Conservation (phyloP, 352 stramenopile species). For the Pythium coloratum region DNA sequence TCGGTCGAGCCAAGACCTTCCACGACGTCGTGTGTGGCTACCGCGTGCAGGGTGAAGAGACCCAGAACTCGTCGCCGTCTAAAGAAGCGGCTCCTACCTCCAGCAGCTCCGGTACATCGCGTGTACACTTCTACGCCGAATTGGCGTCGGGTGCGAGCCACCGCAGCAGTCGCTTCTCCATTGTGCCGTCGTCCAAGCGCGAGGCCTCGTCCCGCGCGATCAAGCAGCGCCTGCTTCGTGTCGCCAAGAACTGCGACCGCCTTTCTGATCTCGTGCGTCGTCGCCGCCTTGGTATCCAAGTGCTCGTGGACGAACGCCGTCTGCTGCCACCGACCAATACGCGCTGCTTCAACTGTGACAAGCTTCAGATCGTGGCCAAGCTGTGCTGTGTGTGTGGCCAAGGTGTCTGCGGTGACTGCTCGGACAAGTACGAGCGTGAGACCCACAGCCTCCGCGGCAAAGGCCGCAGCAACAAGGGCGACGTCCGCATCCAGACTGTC, state of each 20-base stretch:
- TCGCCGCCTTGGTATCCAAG: slow-evolving; percentile 60
- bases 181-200: not conserved
- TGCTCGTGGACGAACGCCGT: slow-evolving; percentile 40
- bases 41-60: slow-evolving; percentile 10
- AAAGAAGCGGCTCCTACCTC: not conserved
- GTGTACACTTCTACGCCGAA: slow-evolving; percentile 30
- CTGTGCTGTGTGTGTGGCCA: slow-evolving; percentile 64
- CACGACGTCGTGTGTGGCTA: slow-evolving; percentile 17
- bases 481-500: slow-evolving; percentile 27
- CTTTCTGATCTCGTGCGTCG: slow-evolving; percentile 53
- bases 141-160: not conserved
- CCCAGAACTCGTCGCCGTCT: not conserved
- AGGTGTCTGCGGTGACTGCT: slow-evolving; percentile 53
- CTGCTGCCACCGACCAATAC: slow-evolving; percentile 45
- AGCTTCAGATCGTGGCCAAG: slow-evolving; percentile 35
- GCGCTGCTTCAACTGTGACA: slow-evolving; percentile 58
- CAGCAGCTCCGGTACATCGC: not conserved
- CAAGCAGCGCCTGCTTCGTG: slow-evolving; percentile 18
- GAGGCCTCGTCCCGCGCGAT: slow-evolving; percentile 13
- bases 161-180: slow-evolving; percentile 1
- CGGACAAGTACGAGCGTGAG: slow-evolving; percentile 32
- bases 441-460: slow-evolving; percentile 3
- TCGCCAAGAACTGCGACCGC: slow-evolving; percentile 28
- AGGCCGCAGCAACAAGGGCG: not conserved
- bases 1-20: slow-evolving; percentile 9